Conservation (phyloP, 257 asterid genomes). For the Solanum lignicaule region DNA sequence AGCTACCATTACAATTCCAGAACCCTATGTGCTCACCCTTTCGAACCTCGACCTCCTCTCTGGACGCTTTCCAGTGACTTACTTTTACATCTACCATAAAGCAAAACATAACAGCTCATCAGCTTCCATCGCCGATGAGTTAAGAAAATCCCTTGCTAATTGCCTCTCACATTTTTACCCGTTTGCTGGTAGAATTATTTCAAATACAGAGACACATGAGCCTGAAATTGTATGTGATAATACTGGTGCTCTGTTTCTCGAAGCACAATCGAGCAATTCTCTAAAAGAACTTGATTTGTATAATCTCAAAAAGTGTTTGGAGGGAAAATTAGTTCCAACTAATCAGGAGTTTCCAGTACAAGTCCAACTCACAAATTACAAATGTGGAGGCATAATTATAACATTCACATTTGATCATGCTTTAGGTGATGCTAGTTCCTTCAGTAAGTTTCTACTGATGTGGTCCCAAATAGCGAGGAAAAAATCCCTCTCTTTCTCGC, state of each 20-base stretch:
- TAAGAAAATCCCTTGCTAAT: constrained; percentile 28
- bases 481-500: constrained; percentile 22
- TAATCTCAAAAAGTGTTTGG: constrained; percentile 25
- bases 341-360: constrained; percentile 21
- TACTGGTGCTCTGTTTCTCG: constrained; percentile 34
- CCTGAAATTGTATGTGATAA: constrained; percentile 46
- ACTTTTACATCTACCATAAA: constrained; percentile 28
- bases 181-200: constrained; percentile 32
- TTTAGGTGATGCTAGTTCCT: constrained; percentile 49
- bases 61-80: constrained; percentile 55
- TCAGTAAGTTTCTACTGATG: constrained; percentile 35
- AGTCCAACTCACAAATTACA: constrained; percentile 33
- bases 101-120: background rate
- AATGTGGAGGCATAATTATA: constrained; percentile 28
- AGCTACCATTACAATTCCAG: constrained; percentile 20
- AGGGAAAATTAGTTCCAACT: constrained; percentile 21
- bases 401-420: constrained; percentile 56
- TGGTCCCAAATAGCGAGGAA: constrained; percentile 37
- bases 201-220: constrained; percentile 23
- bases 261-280: constrained; percentile 29
- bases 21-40: constrained; percentile 20
- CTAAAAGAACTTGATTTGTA: constrained; percentile 30
- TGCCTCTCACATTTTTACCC: constrained; percentile 46
- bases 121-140: background rate
- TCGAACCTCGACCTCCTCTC: constrained; percentile 56